Evolutionary conservation across 2,329 filamentous ascomycete genomes (phyloP).

Genomic region (Colletotrichum cereale): DNA sequence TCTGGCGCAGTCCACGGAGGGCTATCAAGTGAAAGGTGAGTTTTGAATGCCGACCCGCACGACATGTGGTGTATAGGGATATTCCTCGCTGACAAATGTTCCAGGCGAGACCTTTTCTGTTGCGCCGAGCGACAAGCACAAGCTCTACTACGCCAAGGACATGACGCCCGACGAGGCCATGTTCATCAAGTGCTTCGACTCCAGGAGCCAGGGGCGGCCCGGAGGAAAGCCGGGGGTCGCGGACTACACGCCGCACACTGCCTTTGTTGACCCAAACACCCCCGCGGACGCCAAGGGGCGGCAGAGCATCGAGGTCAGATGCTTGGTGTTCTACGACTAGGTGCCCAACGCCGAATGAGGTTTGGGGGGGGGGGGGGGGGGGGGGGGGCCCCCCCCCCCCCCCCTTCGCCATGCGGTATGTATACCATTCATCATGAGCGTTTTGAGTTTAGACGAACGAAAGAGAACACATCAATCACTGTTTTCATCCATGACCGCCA

Average conservation of each 20-base stretch:
- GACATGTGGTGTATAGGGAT: too few species aligned
- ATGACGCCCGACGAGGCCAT: constrained; percentile 69
- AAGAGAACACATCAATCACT: neutral
- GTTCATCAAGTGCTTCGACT: constrained; percentile 68
- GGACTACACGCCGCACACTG: constrained; percentile 63
- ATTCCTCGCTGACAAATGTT: neutral
- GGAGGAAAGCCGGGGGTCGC: constrained; percentile 61
- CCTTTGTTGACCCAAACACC: constrained; percentile 72
- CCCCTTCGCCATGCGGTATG: neutral
- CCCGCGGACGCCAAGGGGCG: constrained; percentile 74
- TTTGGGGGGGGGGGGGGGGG: too few species aligned
- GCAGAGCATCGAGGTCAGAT: constrained; percentile 75
- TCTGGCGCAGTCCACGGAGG: constrained; percentile 62
- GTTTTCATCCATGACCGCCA: too few species aligned
- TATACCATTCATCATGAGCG: neutral
- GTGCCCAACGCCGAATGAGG: accelerated
- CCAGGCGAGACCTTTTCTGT: constrained; percentile 73
- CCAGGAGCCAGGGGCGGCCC: constrained; percentile 56
- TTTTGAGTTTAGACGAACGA: neutral
- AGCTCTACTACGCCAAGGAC: constrained; percentile 76
- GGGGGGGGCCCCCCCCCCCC: too few species aligned
- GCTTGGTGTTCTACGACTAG: constrained; percentile 70
- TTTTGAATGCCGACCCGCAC: neutral
- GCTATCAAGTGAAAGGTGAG: constrained; percentile 67
- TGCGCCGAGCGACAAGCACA: constrained; percentile 67